Conservation (phyloP, 2,329 filamentous ascomycete genomes). For the Rachicladosporium sp. region DNA sequence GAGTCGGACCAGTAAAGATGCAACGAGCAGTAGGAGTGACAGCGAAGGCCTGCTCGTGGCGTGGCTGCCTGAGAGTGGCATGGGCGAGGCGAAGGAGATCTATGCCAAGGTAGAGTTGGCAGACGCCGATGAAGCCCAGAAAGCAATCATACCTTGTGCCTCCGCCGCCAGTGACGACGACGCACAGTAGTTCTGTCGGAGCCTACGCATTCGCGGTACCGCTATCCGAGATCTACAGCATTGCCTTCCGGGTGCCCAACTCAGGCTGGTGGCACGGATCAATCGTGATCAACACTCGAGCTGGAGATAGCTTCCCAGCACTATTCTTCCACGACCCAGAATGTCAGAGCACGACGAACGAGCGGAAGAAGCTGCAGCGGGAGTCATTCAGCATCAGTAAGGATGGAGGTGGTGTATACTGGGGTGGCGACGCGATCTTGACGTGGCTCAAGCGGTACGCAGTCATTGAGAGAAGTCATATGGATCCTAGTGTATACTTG, state of each 20-base stretch:
- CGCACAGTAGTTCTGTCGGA: constrained; percentile 57
- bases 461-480: constrained; percentile 66
- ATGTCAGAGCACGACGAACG: constrained; percentile 87
- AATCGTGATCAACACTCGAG: constrained; percentile 78
- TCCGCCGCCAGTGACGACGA: constrained; percentile 73
- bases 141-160: constrained; percentile 84
- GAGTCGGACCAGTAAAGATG: constrained; percentile 10
- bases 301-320: constrained; percentile 86
- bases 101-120: constrained; percentile 93
- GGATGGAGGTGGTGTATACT: constrained; percentile 69
- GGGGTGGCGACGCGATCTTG: constrained; percentile 92
- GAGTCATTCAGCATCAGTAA: constrained; percentile 61
- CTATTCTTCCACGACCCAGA: constrained; percentile 97
- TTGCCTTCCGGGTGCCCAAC: constrained; percentile 81
- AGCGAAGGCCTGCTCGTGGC: constrained; percentile 71
- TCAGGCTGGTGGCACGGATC: constrained; percentile 98
- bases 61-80: constrained; percentile 81
- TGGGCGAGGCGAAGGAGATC: constrained; percentile 67
- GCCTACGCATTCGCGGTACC: constrained; percentile 87
- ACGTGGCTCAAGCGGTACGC: constrained; percentile 82
- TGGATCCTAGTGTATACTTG: constrained; percentile 83
- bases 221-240: constrained; percentile 77
- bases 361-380: constrained; percentile 73
- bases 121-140: constrained; percentile 67
- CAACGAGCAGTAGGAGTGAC: constrained; percentile 25